phyloP scores from a whole-genome alignment of 805 yeast species.

The Metschnikowia gruessii region DNA sequence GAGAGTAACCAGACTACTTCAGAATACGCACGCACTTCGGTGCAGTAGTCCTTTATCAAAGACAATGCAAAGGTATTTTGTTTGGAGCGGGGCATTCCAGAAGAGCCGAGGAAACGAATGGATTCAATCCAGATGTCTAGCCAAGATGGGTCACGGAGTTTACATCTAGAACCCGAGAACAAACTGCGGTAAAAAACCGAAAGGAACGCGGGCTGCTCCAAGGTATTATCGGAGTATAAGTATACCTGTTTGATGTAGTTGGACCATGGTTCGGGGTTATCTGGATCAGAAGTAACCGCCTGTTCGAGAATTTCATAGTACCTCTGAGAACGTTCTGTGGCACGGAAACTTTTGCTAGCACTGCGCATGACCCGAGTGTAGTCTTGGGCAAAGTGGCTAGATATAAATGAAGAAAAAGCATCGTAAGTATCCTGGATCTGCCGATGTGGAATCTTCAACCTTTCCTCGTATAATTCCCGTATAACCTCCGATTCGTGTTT shows the following conservation, averaged over 20 bases:
- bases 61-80: not conserved
- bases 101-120: not conserved
- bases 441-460: conserved; percentile 42
- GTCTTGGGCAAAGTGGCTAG: conserved; percentile 23
- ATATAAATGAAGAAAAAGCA: conserved; percentile 40
- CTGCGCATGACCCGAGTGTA: conserved; percentile 37
- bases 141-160: conserved; percentile 10
- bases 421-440: conserved; percentile 39
- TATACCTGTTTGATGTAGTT: conserved; percentile 31
- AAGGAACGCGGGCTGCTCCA: not conserved
- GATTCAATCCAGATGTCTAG: conserved; percentile 8
- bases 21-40: not conserved
- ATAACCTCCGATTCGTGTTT: conserved; percentile 19
- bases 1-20: conserved; percentile 1
- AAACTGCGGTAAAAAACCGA: conserved; percentile 28
- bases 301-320: conserved; percentile 39
- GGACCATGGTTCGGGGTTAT: conserved; percentile 26
- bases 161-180: conserved; percentile 3
- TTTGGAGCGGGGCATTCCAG: not conserved
- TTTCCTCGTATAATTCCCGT: conserved; percentile 25
- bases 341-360: conserved; percentile 31
- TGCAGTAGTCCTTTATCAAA: not conserved
- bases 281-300: conserved; percentile 18
- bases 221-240: conserved; percentile 16
- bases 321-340: conserved; percentile 26